Evolutionary conservation across 306 rosid genomes (phyloP).

Genomic region (Vicia faba): DNA sequence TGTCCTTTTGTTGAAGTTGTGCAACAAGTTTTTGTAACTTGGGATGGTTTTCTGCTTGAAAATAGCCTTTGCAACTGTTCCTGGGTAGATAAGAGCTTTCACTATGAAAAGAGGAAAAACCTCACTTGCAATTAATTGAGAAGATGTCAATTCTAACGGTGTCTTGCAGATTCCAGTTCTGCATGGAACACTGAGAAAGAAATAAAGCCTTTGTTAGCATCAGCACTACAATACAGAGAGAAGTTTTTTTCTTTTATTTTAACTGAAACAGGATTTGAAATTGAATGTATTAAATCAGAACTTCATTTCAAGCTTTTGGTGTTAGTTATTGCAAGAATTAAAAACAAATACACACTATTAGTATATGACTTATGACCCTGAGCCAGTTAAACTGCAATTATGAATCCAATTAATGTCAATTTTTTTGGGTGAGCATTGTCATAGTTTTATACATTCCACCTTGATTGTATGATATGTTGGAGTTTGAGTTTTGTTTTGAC

Average conservation of each 20-base stretch:
- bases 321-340: constrained; percentile 1
- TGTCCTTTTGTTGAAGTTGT: constrained; percentile 43
- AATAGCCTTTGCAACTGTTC: constrained; percentile 63
- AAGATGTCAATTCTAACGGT: constrained; percentile 73
- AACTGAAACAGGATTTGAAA: constrained; percentile 8
- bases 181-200: constrained; percentile 62
- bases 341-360: neutral
- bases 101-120: constrained; percentile 52
- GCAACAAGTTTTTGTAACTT: constrained; percentile 45
- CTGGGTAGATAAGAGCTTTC: constrained; percentile 75
- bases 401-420: constrained; percentile 3
- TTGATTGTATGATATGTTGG: neutral
- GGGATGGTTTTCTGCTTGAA: constrained; percentile 44
- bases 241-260: constrained; percentile 12
- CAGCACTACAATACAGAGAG: constrained; percentile 2
- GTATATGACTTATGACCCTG: neutral
- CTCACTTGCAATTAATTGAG: constrained; percentile 66
- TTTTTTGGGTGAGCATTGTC: neutral
- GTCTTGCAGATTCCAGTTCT: constrained; percentile 61
- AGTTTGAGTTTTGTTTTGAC: neutral
- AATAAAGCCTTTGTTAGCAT: neutral
- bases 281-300: neutral
- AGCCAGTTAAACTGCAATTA: constrained; percentile 2
- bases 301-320: constrained; percentile 11
- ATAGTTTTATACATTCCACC: neutral